Conservation (phyloP, 371 early-diverging fungal genomes). For the Basidiobolus meristosporus region DNA sequence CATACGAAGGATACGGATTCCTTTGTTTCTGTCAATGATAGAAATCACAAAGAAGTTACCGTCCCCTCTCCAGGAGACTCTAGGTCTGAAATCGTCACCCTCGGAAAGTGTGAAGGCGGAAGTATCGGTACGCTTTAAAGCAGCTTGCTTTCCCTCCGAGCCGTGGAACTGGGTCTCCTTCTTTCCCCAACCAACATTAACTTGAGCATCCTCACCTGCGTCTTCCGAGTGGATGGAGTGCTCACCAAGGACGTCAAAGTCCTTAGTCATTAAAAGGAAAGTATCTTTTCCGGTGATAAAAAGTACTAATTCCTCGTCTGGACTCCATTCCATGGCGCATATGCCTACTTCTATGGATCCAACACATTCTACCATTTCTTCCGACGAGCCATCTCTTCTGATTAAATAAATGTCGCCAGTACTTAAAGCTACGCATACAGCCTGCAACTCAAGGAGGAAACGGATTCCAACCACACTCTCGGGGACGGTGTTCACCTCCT, state of each 20-base stretch:
- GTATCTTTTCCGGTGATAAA: conserved; percentile 60
- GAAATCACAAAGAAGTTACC: conserved; percentile 60
- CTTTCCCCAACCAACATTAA: conserved; percentile 91
- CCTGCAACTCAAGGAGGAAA: conserved; percentile 39
- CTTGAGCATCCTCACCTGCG: conserved; percentile 39
- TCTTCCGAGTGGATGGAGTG: conserved; percentile 43
- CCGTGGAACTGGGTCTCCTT: conserved; percentile 97
- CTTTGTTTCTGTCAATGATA: conserved; percentile 30
- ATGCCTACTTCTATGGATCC: conserved; percentile 71
- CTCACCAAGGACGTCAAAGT: conserved; percentile 76
- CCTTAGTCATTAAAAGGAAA: conserved; percentile 78
- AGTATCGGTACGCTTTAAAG: conserved; percentile 23
- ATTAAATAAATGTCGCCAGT: conserved; percentile 55
- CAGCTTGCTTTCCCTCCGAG: conserved; percentile 67
- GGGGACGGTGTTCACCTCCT: too few relatives aligned
- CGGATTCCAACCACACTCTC: too few relatives aligned
- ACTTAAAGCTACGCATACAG: conserved; percentile 33
- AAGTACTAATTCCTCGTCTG: conserved; percentile 75
- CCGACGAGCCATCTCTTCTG: conserved; percentile 14
- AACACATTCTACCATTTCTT: conserved; percentile 28
- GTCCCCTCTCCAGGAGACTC: conserved; percentile 85
- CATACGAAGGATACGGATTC: conserved; percentile 50
- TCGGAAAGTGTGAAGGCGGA: conserved; percentile 28
- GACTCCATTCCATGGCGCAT: conserved; percentile 68
- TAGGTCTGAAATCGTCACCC: conserved; percentile 56